Evolutionary conservation across 176 grass and related monocot species (phyloP).

Genomic region (Carex pumila): DNA sequence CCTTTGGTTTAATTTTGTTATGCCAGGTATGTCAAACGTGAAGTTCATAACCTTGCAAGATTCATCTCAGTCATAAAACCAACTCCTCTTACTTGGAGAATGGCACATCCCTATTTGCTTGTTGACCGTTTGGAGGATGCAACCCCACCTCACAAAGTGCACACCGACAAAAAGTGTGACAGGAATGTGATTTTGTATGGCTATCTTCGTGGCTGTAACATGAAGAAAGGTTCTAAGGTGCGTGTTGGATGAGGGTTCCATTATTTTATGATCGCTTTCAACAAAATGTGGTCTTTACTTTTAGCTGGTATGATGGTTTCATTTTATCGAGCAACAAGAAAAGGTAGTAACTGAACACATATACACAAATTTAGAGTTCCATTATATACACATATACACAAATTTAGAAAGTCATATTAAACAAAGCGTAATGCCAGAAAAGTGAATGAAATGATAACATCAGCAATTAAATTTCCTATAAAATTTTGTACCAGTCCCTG

Average conservation of each 20-base stretch:
- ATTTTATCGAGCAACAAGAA: not conserved
- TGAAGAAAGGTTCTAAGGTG: slow-evolving; percentile 95
- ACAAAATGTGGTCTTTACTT: not conserved
- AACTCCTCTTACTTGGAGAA: slow-evolving; percentile 66
- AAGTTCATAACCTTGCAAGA: slow-evolving; percentile 93
- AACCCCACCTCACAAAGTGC: slow-evolving; percentile 67
- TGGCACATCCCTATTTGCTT: slow-evolving; percentile 87
- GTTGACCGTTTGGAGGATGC: slow-evolving; percentile 95
- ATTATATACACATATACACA: not conserved
- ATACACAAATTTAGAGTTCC: not conserved
- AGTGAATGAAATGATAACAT: not conserved
- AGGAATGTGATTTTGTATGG: slow-evolving; percentile 94
- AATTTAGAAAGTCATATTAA: not conserved
- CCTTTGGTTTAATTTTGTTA: not conserved
- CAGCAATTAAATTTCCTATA: not conserved
- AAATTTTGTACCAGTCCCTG: not conserved
- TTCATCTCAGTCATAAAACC: slow-evolving; percentile 90
- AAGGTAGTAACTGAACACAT: not conserved
- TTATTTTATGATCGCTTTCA: slow-evolving; percentile 6
- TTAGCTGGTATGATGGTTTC: not conserved
- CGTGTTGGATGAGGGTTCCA: slow-evolving; percentile 7
- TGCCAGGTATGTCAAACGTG: slow-evolving; percentile 80
- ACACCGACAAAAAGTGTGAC: slow-evolving; percentile 71
- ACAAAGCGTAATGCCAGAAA: not conserved
- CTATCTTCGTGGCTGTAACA: slow-evolving; percentile 94